Base-by-base conservation (phyloP, 495 filamentous ascomycete species). In the Neurospora pannonica region DNA sequence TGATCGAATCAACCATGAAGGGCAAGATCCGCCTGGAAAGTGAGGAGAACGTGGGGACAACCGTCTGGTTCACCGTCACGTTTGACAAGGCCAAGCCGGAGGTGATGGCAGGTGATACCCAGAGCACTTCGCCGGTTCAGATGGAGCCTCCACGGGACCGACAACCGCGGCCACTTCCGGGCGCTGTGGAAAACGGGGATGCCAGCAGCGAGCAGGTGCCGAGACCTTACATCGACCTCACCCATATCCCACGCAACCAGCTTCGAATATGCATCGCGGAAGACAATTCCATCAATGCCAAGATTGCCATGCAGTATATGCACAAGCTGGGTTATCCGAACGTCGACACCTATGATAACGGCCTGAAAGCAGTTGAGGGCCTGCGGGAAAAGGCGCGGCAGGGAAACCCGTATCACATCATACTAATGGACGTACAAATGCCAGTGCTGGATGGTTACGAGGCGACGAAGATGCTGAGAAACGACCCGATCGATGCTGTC, bases 401-500 rank as follows among this genome's bases (percentile, higher is more conserved):
- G 75, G 92, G 90, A 6, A 84, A 84, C 8, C 94, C 94, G 2
- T 92, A 90, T 78, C 90, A 92, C 78, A 87, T 97, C 34, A 92
- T 97, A 24, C 86, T 97, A 37, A 97, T 97, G 94, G 94, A 97
- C 80, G 93, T 95, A 38, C 94, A 97, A 84, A 97, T 97, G 94
- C 94, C 94, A 1, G 90, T 94, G 8, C 87, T 97, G 2, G 94
- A 97, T 79, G 94, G 94, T n/a, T 97, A 97, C 82, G 92, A 97
- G 79, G 94, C 94, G 13, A 97, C 94, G 0, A 91, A 91, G 71
- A 86, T 92, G 70, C 89, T 97, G 62, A 90, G 94, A 4, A 87
- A 88, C 67, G 93, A 97, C 81, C 81, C 88, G 0, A 89, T 93
- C 69, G 89, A 92, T 2, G 86, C 87, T 6, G 93, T 97, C 3